Evolutionary conservation across 2,329 filamentous ascomycete species (phyloP).

Genomic region (Orbilia brochopaga): DNA sequence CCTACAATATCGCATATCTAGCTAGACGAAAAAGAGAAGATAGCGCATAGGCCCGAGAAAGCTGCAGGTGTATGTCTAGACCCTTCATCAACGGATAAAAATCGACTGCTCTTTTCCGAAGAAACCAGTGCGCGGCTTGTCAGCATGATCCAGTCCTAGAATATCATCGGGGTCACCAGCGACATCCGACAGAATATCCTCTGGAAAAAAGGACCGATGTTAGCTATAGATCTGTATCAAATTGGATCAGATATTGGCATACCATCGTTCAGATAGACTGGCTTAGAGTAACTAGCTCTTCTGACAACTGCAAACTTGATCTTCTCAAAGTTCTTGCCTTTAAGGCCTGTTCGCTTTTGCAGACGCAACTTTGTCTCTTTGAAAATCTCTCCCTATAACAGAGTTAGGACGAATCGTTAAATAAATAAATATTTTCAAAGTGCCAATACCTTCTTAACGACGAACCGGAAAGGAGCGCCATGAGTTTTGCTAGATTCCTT

Average conservation of each 20-base stretch:
- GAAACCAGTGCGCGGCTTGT: conserved; percentile 59
- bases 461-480: conserved; percentile 88
- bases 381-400: conserved; percentile 78
- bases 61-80: conserved; percentile 1
- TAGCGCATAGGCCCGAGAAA: not conserved
- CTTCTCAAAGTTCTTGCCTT: conserved; percentile 98
- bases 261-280: conserved; percentile 88
- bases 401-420: no score
- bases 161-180: conserved; percentile 66
- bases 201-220: conserved; percentile 58
- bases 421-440: not conserved
- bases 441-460: conserved; percentile 74
- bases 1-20: not conserved
- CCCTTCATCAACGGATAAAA: conserved; percentile 53
- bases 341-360: conserved; percentile 88
- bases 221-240: not conserved
- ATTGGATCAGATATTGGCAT: conserved; percentile 48
- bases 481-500: conserved; percentile 83
- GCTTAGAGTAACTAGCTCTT: conserved; percentile 73
- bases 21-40: not conserved
- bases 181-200: conserved; percentile 66
- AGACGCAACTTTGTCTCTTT: conserved; percentile 92
- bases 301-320: conserved; percentile 90
- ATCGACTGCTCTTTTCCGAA: conserved; percentile 55
- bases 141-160: conserved; percentile 70